Conservation (phyloP, 768 basidiomycete genomes). For the Neoboletus magnificus region DNA sequence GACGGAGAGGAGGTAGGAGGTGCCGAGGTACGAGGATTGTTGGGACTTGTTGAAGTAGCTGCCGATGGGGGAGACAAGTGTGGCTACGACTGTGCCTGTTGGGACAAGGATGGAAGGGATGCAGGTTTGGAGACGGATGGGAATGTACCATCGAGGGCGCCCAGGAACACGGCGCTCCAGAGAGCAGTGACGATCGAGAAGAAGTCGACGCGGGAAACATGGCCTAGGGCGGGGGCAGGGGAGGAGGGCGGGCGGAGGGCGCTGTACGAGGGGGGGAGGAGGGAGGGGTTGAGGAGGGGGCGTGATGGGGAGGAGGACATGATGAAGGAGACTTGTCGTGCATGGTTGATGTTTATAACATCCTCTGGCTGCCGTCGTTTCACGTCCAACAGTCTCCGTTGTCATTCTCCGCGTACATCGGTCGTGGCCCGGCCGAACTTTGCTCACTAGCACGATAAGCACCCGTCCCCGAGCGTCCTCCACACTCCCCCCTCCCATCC, state of each 20-base stretch:
- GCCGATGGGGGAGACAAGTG: slow-evolving; percentile 79
- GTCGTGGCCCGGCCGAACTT: slow-evolving; percentile 18
- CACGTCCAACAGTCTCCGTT: slow-evolving; percentile 11
- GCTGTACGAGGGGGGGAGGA: slow-evolving; percentile 39
- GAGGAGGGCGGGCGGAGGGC: slow-evolving; percentile 37
- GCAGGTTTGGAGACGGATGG: background rate
- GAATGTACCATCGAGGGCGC: slow-evolving; percentile 74
- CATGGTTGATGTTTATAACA: slow-evolving; percentile 17
- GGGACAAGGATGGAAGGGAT: slow-evolving; percentile 1
- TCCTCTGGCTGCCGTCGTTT: slow-evolving; percentile 18
- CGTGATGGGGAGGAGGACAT: slow-evolving; percentile 47
- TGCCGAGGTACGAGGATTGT: slow-evolving; percentile 84
- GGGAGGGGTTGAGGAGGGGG: slow-evolving; percentile 50
- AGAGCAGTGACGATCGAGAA: slow-evolving; percentile 72
- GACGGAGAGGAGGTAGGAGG: slow-evolving; percentile 81
- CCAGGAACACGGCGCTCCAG: slow-evolving; percentile 82
- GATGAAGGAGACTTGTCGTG: background rate
- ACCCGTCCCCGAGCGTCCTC: background rate
- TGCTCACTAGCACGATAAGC: background rate
- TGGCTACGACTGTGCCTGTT: slow-evolving; percentile 79
- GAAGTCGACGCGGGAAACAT: slow-evolving; percentile 52
- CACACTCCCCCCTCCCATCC: background rate
- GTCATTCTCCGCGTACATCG: slow-evolving; percentile 34
- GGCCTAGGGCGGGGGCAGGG: slow-evolving; percentile 35
- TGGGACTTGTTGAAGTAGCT: slow-evolving; percentile 79